Percentiles rank a stretch among this genome's conserved stretches.
These are phyloP conservation scores for Aspergillus novoparasiticus DNA, from an alignment of 2,329 filamentous ascomycete genomes.

Conservation along the genomic window DNA sequence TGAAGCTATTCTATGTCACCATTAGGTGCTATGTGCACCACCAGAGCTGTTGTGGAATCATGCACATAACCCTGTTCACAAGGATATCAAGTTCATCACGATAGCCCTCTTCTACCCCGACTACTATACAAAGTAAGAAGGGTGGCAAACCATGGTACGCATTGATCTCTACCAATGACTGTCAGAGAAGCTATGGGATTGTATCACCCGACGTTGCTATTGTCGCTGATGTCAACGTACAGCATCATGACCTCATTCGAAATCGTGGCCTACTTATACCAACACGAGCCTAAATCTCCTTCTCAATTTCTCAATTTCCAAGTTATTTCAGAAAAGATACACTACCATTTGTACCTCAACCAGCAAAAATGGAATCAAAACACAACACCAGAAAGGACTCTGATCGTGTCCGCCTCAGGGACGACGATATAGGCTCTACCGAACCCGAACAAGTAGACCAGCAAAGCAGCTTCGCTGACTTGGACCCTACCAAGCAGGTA, in stretches of 20 bases:
- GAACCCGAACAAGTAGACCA: not conserved
- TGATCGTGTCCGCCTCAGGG: not conserved
- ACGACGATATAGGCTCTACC: not conserved
- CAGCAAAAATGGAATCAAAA: not conserved
- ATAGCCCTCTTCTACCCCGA: not conserved
- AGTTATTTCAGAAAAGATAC: not conserved
- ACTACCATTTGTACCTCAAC: not conserved
- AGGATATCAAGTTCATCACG: not conserved
- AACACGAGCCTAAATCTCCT: no score
- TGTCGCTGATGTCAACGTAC: not conserved
- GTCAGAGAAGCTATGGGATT: not conserved
- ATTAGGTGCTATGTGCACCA: not conserved
- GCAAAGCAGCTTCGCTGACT: not conserved
- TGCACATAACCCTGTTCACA: accelerated
- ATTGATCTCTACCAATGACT: not conserved
- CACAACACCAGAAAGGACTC: not conserved
- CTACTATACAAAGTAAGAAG: not conserved
- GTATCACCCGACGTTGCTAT: not conserved
- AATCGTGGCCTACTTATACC: not conserved
- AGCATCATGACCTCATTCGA: not conserved
- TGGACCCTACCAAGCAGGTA: not conserved
- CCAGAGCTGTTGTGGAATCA: not conserved
- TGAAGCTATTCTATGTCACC: not conserved
- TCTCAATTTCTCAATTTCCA: no score
- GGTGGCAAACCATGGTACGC: not conserved